Conservation (phyloP, 2,329 filamentous ascomycete species). For the Penicillium sp. region DNA sequence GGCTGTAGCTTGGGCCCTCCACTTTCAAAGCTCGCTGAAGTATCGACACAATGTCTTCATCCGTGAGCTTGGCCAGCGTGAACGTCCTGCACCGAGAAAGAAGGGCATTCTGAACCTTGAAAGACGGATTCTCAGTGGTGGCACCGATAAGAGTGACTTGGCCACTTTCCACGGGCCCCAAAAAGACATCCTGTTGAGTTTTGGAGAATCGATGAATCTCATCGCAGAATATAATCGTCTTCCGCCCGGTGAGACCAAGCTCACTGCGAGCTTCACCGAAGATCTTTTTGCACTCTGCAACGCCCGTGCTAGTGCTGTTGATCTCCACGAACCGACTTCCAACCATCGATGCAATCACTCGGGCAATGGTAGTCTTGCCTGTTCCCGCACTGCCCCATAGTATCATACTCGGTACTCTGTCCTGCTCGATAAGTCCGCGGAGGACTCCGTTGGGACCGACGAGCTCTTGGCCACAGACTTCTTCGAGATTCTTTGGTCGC, state of each 20-base stretch:
- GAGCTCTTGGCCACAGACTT: slow-evolving; percentile 87
- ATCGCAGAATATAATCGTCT: slow-evolving; percentile 96
- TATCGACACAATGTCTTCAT: slow-evolving; percentile 70
- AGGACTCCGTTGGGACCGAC: slow-evolving; percentile 83
- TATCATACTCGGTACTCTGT: slow-evolving; percentile 90
- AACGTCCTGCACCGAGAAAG: slow-evolving; percentile 89
- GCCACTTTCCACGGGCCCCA: slow-evolving; percentile 87
- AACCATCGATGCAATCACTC: slow-evolving; percentile 80
- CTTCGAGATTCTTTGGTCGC: slow-evolving; percentile 78
- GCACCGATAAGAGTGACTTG: slow-evolving; percentile 90
- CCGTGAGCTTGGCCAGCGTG: slow-evolving; percentile 71
- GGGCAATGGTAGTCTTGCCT: slow-evolving; percentile 69
- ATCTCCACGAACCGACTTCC: slow-evolving; percentile 90
- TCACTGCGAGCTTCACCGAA: slow-evolving; percentile 83
- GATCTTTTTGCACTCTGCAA: slow-evolving; percentile 88
- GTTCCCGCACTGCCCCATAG: slow-evolving; percentile 63
- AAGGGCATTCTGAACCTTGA: slow-evolving; percentile 84
- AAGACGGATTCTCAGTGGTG: slow-evolving; percentile 95
- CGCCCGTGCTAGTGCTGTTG: slow-evolving; percentile 85
- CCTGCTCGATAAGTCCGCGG: slow-evolving; percentile 78
- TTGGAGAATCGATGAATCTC: slow-evolving; percentile 93
- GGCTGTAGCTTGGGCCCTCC: slow-evolving; percentile 55
- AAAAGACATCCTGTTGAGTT: slow-evolving; percentile 89
- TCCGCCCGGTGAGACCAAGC: slow-evolving; percentile 74
- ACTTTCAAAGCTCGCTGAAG: slow-evolving; percentile 69